A percentile compares a stretch with the other conserved stretches of the same genome.
These are phyloP conservation scores for Penicillium janthinellum DNA, from an alignment of 2,329 filamentous ascomycete species.

Conservation along the genomic window DNA sequence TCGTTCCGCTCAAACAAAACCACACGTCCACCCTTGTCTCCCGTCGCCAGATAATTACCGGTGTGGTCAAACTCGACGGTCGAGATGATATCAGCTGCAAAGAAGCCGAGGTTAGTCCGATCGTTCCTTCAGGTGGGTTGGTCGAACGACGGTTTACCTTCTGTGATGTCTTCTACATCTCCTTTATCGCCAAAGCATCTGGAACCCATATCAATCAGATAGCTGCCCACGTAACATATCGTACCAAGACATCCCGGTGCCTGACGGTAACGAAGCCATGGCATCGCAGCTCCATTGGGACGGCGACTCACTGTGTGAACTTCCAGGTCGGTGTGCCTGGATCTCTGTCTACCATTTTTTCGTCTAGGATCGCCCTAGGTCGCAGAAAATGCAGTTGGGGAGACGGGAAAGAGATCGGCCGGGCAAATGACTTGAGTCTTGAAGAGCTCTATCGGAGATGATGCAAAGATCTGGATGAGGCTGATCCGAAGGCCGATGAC, in stretches of 20 bases:
- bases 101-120: slow-evolving; percentile 16
- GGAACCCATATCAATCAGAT: slow-evolving; percentile 18
- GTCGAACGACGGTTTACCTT: slow-evolving; percentile 60
- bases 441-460: slow-evolving; percentile 24
- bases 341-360: slow-evolving; percentile 92
- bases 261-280: not conserved
- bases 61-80: slow-evolving; percentile 57
- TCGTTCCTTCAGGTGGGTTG: slow-evolving; percentile 4
- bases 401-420: slow-evolving; percentile 20
- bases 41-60: slow-evolving; percentile 55
- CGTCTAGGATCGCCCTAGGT: slow-evolving; percentile 42
- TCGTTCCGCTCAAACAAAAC: slow-evolving; percentile 74
- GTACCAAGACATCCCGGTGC: not conserved
- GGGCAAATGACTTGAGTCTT: slow-evolving; percentile 9
- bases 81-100: slow-evolving; percentile 53
- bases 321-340: slow-evolving; percentile 96
- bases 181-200: slow-evolving; percentile 99
- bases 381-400: slow-evolving; percentile 24
- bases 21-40: slow-evolving; percentile 55
- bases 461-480: slow-evolving; percentile 11
- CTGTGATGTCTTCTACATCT: slow-evolving; percentile 97
- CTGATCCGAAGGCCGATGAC: slow-evolving; percentile 8
- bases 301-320: slow-evolving; percentile 86
- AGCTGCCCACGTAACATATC: not conserved
- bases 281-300: not conserved